Conservation (phyloP, 2,329 filamentous ascomycete genomes). For the Xylariaceae sp. region DNA sequence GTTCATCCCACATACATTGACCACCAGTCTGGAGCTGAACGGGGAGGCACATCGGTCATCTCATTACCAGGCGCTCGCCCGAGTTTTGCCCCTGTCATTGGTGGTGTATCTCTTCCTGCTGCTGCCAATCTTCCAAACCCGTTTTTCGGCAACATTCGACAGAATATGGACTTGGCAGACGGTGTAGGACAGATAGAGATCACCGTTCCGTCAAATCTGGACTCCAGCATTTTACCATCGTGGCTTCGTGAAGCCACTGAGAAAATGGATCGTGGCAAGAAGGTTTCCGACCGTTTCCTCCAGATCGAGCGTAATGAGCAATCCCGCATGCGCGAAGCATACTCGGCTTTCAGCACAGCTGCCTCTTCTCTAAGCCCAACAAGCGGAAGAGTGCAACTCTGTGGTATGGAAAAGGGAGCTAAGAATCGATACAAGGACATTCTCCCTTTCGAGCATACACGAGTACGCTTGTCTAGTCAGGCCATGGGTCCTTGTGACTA, state of each 20-base stretch:
- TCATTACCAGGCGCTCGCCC: slow-evolving; percentile 42
- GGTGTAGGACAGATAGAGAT: slow-evolving; percentile 81
- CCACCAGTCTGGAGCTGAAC: slow-evolving; percentile 40
- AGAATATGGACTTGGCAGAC: slow-evolving; percentile 91
- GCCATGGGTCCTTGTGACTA: slow-evolving; percentile 75
- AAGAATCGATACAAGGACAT: slow-evolving; percentile 99
- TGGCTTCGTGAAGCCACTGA: slow-evolving; percentile 73
- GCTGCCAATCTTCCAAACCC: slow-evolving; percentile 68
- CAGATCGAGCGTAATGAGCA: slow-evolving; percentile 80
- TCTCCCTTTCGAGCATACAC: slow-evolving; percentile 87
- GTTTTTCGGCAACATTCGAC: slow-evolving; percentile 93
- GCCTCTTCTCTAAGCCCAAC: slow-evolving; percentile 31
- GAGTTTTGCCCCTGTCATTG: slow-evolving; percentile 69
- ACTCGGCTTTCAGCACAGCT: slow-evolving; percentile 45
- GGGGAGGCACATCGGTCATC: slow-evolving; percentile 44
- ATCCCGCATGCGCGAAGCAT: slow-evolving; percentile 82
- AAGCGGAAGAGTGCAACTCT: slow-evolving; percentile 59
- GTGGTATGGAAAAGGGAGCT: slow-evolving; percentile 85
- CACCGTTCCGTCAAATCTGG: slow-evolving; percentile 41
- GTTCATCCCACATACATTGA: slow-evolving; percentile 63
- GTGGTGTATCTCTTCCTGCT: slow-evolving; percentile 76
- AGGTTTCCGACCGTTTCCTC: slow-evolving; percentile 77
- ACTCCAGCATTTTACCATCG: slow-evolving; percentile 54
- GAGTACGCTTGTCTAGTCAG: slow-evolving; percentile 71
- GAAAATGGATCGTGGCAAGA: slow-evolving; percentile 66